phyloP scores from a whole-genome alignment of 495 filamentous ascomycete species.

The Hypoxylon crocopeplum region DNA sequence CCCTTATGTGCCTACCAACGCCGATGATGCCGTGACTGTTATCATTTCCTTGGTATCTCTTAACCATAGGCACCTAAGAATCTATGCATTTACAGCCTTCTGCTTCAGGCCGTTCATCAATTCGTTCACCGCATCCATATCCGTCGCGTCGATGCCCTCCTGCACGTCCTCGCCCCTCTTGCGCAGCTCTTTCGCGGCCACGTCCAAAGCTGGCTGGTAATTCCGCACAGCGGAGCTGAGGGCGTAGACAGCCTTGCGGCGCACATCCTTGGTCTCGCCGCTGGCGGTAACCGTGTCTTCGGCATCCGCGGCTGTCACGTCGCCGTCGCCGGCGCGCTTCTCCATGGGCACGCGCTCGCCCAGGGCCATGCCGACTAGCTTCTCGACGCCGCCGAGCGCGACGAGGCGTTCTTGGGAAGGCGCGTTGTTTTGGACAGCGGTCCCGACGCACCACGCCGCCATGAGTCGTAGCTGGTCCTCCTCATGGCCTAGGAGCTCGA shows the following conservation, averaged over 20 bases:
- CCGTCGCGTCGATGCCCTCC: constrained; percentile 67
- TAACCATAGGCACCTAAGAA: not conserved
- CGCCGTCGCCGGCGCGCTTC: constrained; percentile 16
- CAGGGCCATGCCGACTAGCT: constrained; percentile 67
- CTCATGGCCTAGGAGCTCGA: constrained; percentile 67
- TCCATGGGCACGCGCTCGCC: constrained; percentile 41
- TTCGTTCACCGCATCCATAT: constrained; percentile 85
- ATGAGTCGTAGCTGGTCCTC: constrained; percentile 76
- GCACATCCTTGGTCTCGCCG: constrained; percentile 67
- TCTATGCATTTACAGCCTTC: constrained; percentile 45
- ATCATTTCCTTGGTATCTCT: not conserved
- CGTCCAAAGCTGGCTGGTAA: constrained; percentile 77
- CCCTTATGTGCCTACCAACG: constrained; percentile 40
- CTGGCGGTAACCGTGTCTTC: constrained; percentile 19
- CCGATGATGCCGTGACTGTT: constrained; percentile 41
- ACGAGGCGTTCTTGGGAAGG: constrained; percentile 80
- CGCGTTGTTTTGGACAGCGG: constrained; percentile 94
- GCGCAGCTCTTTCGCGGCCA: constrained; percentile 63
- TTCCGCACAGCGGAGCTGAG: constrained; percentile 85
- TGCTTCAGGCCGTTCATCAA: constrained; percentile 73
- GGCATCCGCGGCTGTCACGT: constrained; percentile 5
- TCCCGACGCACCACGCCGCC: constrained; percentile 92
- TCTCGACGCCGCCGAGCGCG: constrained; percentile 71
- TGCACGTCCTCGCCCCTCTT: constrained; percentile 54
- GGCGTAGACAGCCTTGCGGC: constrained; percentile 87